Base-by-base conservation (phyloP, 2,329 filamentous ascomycete genomes). In the Exophiala bonariae region DNA sequence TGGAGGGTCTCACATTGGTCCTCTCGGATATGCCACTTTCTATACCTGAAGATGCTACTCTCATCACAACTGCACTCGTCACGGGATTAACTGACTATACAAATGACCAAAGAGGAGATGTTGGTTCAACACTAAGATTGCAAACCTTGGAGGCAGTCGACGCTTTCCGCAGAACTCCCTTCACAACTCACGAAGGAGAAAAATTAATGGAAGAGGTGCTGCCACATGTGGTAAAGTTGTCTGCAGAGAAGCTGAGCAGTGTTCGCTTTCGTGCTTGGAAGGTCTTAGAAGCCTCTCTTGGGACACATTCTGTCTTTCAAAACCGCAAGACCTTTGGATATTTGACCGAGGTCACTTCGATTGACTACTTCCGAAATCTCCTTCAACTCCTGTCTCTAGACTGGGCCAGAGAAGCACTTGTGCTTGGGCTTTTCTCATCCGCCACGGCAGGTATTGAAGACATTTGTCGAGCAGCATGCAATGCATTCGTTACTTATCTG, bases 241-340 rank as follows among this genome's bases (percentile, higher is more conserved):
- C 89, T 2, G 81, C 87, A 1, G 93, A 99, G 67, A 96, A 95
- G 64, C 77, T 97, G 2, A 92, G 97, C 65, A 87, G 89, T 53
- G 86, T 97, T 14, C 82, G 93, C 18, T 72, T 80, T 32, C 65
- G 71, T 52, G 72, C 72, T 28, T 75, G 72, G 69, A 62, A 61
- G 31, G 72, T 68, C 56, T 50, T 76, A 11, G 66, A 70, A 50
- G 46, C 40, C 1, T 69, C 64, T 47, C 74, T 71, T 71, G 57
- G 28, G 6, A 31, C 11, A 10, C 22, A 31, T 28, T 3, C 32
- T 9, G 26, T 13, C 8, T 18, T 8, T 37, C 46, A 36, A 10
- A 9, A 18, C 35, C 47, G 33, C 16, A 22, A 33, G 6, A 46
- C 47, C 28, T 74, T 67, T 41, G 64, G 68, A 16, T 69, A 74